phyloP scores from a whole-genome alignment of 306 rosid species.

The Prinsepia uniflora region DNA sequence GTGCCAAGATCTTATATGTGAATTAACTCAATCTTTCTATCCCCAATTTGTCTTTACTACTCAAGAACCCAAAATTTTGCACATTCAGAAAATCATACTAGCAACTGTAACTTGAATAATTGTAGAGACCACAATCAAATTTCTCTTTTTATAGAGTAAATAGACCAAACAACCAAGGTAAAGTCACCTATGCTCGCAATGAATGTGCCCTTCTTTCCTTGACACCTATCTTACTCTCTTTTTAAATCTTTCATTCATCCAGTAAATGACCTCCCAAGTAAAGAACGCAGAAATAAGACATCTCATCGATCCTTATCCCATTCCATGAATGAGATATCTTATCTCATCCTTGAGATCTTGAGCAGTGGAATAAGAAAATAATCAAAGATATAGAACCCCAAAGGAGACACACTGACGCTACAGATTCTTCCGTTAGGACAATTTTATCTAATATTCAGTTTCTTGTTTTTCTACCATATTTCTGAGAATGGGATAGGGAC shows the following conservation, averaged over 20 bases:
- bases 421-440: background rate
- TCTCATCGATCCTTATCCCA: background rate
- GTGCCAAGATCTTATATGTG: background rate
- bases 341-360: background rate
- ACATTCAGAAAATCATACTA: background rate
- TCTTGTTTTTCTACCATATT: background rate
- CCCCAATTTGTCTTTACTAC: background rate
- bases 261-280: background rate
- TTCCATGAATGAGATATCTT: background rate
- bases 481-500: background rate
- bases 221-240: background rate
- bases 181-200: background rate
- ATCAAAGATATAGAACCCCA: background rate
- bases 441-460: background rate
- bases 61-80: background rate
- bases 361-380: background rate
- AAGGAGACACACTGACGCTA: background rate
- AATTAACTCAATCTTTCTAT: background rate
- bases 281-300: background rate
- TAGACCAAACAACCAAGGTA: background rate
- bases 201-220: background rate
- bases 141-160: background rate
- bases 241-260: background rate
- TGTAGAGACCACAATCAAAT: background rate
- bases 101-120: background rate